These are phyloP conservation scores for Mollisia scopiformis DNA, from an alignment of 2,329 filamentous ascomycete genomes.

Conservation along the genomic window DNA sequence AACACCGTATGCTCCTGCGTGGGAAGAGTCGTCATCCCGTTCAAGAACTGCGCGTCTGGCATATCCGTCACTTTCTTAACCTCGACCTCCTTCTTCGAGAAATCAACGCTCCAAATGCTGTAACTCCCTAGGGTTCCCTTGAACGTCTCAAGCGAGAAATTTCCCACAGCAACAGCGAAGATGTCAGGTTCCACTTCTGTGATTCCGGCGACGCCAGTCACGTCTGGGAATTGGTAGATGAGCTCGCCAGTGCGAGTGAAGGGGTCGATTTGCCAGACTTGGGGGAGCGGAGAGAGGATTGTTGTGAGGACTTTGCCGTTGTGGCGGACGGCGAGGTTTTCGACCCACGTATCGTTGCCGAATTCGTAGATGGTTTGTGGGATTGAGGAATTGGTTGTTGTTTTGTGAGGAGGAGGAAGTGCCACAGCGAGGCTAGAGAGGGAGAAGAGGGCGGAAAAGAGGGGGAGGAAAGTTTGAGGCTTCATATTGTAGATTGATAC, in stretches of 20 bases:
- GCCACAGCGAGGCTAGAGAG: too few relatives aligned
- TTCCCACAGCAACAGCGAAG: neutral
- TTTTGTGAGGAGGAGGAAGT: too few relatives aligned
- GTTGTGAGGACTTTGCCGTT: neutral
- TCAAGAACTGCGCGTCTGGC: neutral
- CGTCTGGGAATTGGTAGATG: neutral
- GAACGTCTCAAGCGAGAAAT: neutral
- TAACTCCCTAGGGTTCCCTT: neutral
- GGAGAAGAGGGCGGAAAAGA: too few relatives aligned
- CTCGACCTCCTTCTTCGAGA: neutral
- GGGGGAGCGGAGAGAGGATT: neutral
- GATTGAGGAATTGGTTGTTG: neutral
- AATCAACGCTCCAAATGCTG: neutral
- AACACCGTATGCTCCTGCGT: neutral
- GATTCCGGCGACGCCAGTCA: slow-evolving; percentile 6
- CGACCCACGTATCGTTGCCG: neutral
- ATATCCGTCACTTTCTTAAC: neutral
- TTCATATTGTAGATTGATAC: too few relatives aligned
- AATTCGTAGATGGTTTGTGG: neutral
- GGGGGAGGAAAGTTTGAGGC: too few relatives aligned
- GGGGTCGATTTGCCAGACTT: neutral
- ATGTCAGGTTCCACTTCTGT: neutral
- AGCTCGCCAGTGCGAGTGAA: neutral
- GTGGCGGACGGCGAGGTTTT: neutral
- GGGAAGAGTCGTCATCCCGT: neutral